Base-by-base conservation (phyloP, 192 early-diverging fungal species). In the Coemansia sp. region DNA sequence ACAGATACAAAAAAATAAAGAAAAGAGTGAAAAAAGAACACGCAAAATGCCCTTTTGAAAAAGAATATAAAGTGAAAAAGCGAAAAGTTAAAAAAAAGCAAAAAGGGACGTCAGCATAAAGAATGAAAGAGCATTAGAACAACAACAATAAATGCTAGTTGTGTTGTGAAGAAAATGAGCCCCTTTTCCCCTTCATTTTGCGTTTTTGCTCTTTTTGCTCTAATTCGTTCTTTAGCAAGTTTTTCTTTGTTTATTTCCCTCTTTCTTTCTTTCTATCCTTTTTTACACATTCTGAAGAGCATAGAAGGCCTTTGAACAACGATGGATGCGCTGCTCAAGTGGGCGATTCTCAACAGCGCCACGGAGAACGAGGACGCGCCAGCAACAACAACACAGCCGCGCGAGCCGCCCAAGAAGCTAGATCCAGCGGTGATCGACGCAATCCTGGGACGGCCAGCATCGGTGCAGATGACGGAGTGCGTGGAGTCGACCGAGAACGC, bases 381-480 rank as follows among this genome's bases (percentile, higher is more conserved):
- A 2, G 43, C 71, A 13, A 81, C 68, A 64, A 81, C 68, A 64
- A 69, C 19, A 63, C 78, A 44, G 41, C 26, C 21, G 47, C 64
- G 58, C 16, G 37, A 59, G 10, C 60, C n/a, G 39, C 73, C 68
- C 19, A 69, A 84, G 54, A 71, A 65, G 13, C 71, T 89, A 64
- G 95, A 98, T 74, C 90, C 96, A 3, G 93, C 86, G 48, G 81
- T 97, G 69, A 84, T 99, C 54, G 95, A 99, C 42, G 89, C 91
- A 15, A 96, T 99, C 63, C 84, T 99, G 32, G 97, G 97, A 23
- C 95, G 94, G 75, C 88, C 92, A 37, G 96, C 95, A 53, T 87
- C 94, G 6, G 88, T 88, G 15, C 84, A 87, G 54, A 97, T 98
- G 95, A 87, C 87, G 71, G 87, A 99, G 63, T 93, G 92, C 69